A percentile compares a stretch with the other conserved stretches of the same genome.
phyloP scores from a whole-genome alignment of 805 yeast genomes.

The Teunomyces lycoperdinae region DNA sequence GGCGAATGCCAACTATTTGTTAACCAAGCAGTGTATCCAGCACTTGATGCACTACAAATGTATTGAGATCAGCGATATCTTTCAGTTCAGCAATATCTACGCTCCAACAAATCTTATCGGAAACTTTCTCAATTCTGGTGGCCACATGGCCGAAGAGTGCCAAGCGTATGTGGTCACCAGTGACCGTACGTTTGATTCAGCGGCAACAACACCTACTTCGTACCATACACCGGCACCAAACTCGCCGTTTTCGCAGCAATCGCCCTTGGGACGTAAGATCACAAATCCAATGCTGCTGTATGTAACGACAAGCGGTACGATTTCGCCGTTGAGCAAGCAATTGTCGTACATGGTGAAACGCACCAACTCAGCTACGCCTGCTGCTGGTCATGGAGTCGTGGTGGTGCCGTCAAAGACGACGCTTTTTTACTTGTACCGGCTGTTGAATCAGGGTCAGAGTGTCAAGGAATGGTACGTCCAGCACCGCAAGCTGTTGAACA shows the following conservation, averaged over 20 bases:
- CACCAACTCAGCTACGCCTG: slow-evolving; percentile 1
- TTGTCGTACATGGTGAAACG: slow-evolving; percentile 5
- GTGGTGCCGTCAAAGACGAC: slow-evolving; percentile 60
- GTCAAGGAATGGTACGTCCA: slow-evolving; percentile 80
- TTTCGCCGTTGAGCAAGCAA: slow-evolving; percentile 10
- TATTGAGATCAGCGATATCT: slow-evolving; percentile 76
- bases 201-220: slow-evolving; percentile 6
- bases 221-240: slow-evolving; percentile 5
- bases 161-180: slow-evolving; percentile 70
- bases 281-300: slow-evolving; percentile 6
- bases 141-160: slow-evolving; percentile 71
- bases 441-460: slow-evolving; percentile 73
- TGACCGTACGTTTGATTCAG: slow-evolving; percentile 8
- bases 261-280: neutral
- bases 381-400: slow-evolving; percentile 7
- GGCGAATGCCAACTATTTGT: slow-evolving; percentile 74
- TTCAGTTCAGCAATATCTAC: slow-evolving; percentile 84
- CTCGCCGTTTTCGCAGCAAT: slow-evolving; percentile 6
- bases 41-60: slow-evolving; percentile 90
- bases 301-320: slow-evolving; percentile 4
- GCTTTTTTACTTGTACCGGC: slow-evolving; percentile 70
- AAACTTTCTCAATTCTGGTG: slow-evolving; percentile 56
- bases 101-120: slow-evolving; percentile 83
- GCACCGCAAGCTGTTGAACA: slow-evolving; percentile 53
- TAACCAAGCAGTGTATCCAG: slow-evolving; percentile 84